Percentiles rank a stretch among this genome's conserved stretches.
Evolutionary conservation across 73 alveolate species (phyloP).

Genomic region (Paramecium bursaria): DNA sequence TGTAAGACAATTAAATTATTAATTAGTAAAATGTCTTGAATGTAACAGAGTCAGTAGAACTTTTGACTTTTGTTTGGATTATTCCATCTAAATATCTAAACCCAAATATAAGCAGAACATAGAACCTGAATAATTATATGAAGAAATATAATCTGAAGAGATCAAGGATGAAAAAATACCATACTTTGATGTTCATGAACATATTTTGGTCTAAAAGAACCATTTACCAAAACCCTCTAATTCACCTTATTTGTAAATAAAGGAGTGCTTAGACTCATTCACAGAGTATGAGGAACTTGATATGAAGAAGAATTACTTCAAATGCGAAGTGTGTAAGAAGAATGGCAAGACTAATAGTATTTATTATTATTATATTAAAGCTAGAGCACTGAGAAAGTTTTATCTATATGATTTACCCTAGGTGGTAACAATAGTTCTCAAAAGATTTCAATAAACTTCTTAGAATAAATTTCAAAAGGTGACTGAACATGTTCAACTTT

Average conservation of each 20-base stretch:
- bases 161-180: constrained; percentile 35
- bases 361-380: not conserved
- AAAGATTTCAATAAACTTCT: constrained; percentile 54
- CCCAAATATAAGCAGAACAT: not conserved
- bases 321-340: constrained; percentile 64
- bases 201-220: constrained; percentile 57
- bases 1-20: not conserved
- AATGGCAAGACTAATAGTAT: not conserved
- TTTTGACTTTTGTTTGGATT: constrained; percentile 69
- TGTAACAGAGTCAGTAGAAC: constrained; percentile 68
- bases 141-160: constrained; percentile 29
- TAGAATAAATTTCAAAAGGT: constrained; percentile 62
- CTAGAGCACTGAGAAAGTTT: constrained; percentile 62
- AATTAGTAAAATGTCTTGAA: constrained; percentile 64
- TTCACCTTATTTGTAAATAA: not conserved
- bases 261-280: constrained; percentile 62
- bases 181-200: constrained; percentile 15
- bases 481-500: constrained; percentile 52
- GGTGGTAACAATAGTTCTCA: constrained; percentile 56
- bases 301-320: constrained; percentile 50
- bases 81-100: constrained; percentile 29
- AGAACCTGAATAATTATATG: not conserved
- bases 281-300: constrained; percentile 62
- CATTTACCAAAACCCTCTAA: constrained; percentile 11
- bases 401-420: constrained; percentile 63